Evolutionary conservation across 192 early-diverging fungal genomes (phyloP).

Genomic region (Coemansia sp.): DNA sequence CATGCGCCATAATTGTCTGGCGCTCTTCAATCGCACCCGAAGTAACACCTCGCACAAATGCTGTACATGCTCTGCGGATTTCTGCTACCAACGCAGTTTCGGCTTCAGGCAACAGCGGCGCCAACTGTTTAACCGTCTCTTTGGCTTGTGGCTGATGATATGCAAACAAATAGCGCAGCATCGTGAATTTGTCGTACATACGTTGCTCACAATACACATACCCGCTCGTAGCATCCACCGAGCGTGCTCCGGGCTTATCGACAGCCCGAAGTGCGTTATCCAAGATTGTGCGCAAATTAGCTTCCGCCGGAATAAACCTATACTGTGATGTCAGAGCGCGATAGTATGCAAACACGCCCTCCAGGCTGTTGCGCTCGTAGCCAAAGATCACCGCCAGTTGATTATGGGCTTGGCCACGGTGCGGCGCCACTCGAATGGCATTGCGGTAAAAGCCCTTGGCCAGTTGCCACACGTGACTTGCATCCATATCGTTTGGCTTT

Average conservation of each 20-base stretch:
- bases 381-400: constrained; percentile 49
- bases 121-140: not conserved
- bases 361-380: constrained; percentile 36
- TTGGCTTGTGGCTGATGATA: constrained; percentile 11
- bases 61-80: constrained; percentile 9
- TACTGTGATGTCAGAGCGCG: constrained; percentile 35
- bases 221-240: constrained; percentile 4
- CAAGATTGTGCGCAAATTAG: constrained; percentile 38
- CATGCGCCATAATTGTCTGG: constrained; percentile 23
- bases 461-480: constrained; percentile 24
- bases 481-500: constrained; percentile 18
- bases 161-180: constrained; percentile 44
- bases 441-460: constrained; percentile 47
- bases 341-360: constrained; percentile 40
- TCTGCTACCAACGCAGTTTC: constrained; percentile 15
- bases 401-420: constrained; percentile 49
- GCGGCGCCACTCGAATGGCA: constrained; percentile 42
- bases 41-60: constrained; percentile 24
- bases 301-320: constrained; percentile 27
- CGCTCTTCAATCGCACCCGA: constrained; percentile 14
- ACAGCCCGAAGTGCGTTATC: constrained; percentile 31
- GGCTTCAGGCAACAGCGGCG: constrained; percentile 5
- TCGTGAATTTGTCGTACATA: constrained; percentile 35
- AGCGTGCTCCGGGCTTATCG: constrained; percentile 1
- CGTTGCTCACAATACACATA: constrained; percentile 22